Conservation (phyloP, 225 moss, liverwort and hornwort species). For the Bryoerythrophyllum caledonicum region DNA sequence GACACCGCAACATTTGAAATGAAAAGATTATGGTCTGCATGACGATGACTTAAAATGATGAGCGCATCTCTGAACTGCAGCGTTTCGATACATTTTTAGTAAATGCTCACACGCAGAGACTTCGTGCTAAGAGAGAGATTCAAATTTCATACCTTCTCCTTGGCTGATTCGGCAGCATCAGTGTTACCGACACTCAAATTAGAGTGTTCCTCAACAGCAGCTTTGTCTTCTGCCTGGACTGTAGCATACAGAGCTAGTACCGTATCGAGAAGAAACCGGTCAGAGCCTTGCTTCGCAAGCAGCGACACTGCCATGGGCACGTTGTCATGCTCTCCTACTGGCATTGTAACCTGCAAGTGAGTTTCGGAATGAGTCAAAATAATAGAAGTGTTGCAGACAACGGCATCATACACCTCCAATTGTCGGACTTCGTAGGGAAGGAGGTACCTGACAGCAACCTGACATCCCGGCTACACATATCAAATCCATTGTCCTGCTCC, state of each 20-base stretch:
- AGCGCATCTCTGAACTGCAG: not conserved
- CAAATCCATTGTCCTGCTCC: conserved; percentile 71
- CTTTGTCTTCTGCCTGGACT: conserved; percentile 73
- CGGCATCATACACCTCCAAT: conserved; percentile 2
- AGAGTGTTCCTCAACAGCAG: conserved; percentile 21
- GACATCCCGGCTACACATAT: conserved; percentile 87
- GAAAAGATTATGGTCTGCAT: not conserved
- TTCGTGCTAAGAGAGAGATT: not conserved
- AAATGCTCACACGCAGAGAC: conserved; percentile 6
- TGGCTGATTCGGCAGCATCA: conserved; percentile 79
- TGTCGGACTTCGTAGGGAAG: conserved; percentile 6
- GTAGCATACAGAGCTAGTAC: conserved; percentile 70
- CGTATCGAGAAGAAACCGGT: conserved; percentile 92
- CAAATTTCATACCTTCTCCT: conserved; percentile 70
- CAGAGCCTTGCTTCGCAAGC: conserved; percentile 86
- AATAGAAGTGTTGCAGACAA: not conserved
- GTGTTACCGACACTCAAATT: conserved; percentile 36
- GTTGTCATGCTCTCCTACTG: conserved; percentile 60
- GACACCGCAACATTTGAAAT: not conserved
- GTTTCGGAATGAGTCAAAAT: conserved; percentile 18
- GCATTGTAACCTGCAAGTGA: conserved; percentile 69
- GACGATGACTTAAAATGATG: not conserved
- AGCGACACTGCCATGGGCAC: conserved; percentile 82
- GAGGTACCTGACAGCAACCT: conserved; percentile 91
- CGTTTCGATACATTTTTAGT: too few relatives aligned